Conservation (phyloP, 768 basidiomycete species). For the Boletus barrowsii region DNA sequence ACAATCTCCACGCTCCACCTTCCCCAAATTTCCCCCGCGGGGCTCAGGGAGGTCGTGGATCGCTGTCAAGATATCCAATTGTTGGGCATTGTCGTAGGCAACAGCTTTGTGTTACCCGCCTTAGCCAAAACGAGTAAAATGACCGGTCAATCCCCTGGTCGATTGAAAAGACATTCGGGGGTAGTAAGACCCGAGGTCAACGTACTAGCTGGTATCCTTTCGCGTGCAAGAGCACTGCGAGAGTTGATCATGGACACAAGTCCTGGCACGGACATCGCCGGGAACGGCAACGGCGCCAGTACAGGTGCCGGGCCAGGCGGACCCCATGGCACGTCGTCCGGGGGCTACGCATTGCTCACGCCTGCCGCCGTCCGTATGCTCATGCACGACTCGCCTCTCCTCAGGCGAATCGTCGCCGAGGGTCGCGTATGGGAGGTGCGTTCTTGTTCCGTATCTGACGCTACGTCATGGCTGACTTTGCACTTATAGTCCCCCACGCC, state of each 20-base stretch:
- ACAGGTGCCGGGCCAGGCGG: not conserved
- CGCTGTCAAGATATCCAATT: slow-evolving; percentile 16
- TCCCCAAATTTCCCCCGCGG: slow-evolving; percentile 20
- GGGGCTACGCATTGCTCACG: slow-evolving; percentile 33
- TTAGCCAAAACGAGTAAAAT: not conserved
- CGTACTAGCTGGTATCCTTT: slow-evolving; percentile 11
- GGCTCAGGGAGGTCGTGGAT: slow-evolving; percentile 20
- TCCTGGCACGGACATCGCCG: not conserved
- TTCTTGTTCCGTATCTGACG: not conserved
- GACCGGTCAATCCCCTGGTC: not conserved
- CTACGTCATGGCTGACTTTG: not conserved
- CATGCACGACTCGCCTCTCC: slow-evolving; percentile 38
- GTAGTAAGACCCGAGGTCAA: slow-evolving; percentile 12
- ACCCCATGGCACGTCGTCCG: not conserved
- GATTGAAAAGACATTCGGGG: not conserved
- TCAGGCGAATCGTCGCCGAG: slow-evolving; percentile 48
- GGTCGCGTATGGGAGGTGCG: slow-evolving; percentile 56
- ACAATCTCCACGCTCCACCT: slow-evolving; percentile 32
- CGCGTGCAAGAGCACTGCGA: slow-evolving; percentile 11
- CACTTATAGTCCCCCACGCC: slow-evolving; percentile 13
- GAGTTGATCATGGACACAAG: slow-evolving; percentile 20
- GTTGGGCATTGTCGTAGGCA: slow-evolving; percentile 19
- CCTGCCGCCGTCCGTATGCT: slow-evolving; percentile 39
- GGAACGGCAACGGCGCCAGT: not conserved
- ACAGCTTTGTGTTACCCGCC: slow-evolving; percentile 1